Evolutionary conservation across 163 green algal species (phyloP), one percentile per base, ranked within the genome.

Genomic region (Trebouxiophyceae sp.): DNA sequence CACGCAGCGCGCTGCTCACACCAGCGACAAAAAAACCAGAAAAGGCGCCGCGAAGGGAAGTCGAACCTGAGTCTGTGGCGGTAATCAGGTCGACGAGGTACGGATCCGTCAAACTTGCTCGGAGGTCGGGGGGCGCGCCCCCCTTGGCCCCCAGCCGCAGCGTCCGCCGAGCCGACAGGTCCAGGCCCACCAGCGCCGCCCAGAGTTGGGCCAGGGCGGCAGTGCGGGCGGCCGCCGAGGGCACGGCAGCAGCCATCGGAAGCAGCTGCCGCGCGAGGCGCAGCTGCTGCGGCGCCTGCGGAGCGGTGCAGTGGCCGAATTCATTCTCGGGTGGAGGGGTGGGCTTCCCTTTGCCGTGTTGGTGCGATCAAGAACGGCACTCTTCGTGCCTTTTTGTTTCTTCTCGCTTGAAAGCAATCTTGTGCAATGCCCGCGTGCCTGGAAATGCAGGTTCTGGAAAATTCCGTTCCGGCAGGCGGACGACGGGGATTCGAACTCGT

Each of bases 11-110:
- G n/a, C n/a, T n/a, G n/a, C n/a, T n/a, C n/a, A n/a, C n/a, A n/a
- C n/a, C n/a, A n/a, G n/a, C n/a, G n/a, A n/a, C n/a, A n/a, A n/a
- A n/a, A n/a, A n/a, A n/a, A n/a, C n/a, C n/a, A n/a, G n/a, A n/a
- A n/a, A n/a, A n/a, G n/a, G n/a, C n/a, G n/a, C n/a, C n/a, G n/a
- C n/a, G n/a, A n/a, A n/a, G n/a, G n/a, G n/a, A n/a, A n/a, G 27
- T 23, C 26, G 29, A 4, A 69, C 63, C 54, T 26, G 54, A 45
- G 54, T 34, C 30, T 16, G 24, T 65, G 39, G 30, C 63, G 20
- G 44, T 71, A 44, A 81, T 70, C 8, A 80, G 29, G 33, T 71
- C 56, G 34, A 64, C 60, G 5, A 84, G 46, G 63, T 76, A 80
- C n/a, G 70, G 57, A 44, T 84, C 71, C 24, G 71, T 66, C 54